Percentiles rank a stretch among this genome's conserved stretches.
These are phyloP conservation scores for Trichophyton benhamiae DNA, from an alignment of 2,329 filamentous ascomycete species.

Conservation along the genomic window DNA sequence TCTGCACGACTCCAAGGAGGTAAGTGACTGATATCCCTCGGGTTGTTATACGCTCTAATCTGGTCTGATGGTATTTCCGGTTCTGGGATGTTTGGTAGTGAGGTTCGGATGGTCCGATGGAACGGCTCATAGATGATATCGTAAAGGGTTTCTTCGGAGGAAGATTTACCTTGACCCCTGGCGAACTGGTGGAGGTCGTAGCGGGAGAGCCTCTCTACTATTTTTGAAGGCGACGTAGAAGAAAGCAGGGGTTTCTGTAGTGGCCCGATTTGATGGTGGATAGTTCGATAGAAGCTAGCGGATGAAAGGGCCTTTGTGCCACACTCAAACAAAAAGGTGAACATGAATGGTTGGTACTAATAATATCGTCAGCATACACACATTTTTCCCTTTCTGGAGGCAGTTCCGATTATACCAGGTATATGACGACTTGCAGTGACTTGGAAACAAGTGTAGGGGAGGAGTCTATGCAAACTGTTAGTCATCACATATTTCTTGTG, in stretches of 20 bases:
- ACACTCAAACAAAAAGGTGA: slow-evolving; percentile 38
- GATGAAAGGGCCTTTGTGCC: slow-evolving; percentile 30
- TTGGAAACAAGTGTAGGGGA: neutral
- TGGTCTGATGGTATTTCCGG: slow-evolving; percentile 30
- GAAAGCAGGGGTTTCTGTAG: slow-evolving; percentile 35
- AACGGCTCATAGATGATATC: slow-evolving; percentile 50
- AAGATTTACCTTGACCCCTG: slow-evolving; percentile 22
- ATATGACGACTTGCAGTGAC: slow-evolving; percentile 29
- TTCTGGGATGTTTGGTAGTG: slow-evolving; percentile 52
- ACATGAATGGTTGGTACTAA: slow-evolving; percentile 37
- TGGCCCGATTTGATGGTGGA: slow-evolving; percentile 39
- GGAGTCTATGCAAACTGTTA: neutral
- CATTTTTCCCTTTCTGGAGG: neutral
- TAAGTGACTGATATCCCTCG: slow-evolving; percentile 9
- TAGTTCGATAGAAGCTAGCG: slow-evolving; percentile 35
- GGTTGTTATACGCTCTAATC: slow-evolving; percentile 4
- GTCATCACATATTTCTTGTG: neutral
- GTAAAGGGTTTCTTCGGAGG: slow-evolving; percentile 39
- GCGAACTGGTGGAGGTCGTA: slow-evolving; percentile 22
- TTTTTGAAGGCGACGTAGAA: slow-evolving; percentile 35
- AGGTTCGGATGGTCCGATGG: slow-evolving; percentile 46
- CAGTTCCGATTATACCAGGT: slow-evolving; percentile 23
- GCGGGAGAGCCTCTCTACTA: slow-evolving; percentile 26
- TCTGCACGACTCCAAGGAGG: slow-evolving; percentile 43
- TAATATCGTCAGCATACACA: neutral